Percentiles rank a stretch among this genome's conserved stretches.
phyloP scores from a whole-genome alignment of 352 stramenopile genomes.

The Phytopythium cucurbitacearum region DNA sequence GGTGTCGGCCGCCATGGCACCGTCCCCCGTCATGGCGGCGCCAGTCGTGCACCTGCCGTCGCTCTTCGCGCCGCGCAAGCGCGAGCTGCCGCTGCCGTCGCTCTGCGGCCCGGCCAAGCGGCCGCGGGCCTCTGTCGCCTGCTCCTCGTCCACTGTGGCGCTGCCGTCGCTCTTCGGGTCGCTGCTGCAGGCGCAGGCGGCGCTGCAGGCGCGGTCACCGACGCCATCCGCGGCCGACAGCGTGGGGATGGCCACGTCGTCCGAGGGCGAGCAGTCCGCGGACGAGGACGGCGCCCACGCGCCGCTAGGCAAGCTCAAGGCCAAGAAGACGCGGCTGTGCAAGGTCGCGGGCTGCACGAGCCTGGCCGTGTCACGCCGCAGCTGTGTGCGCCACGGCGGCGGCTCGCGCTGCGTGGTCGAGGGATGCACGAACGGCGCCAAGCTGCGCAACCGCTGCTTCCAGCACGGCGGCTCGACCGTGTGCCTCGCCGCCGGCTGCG shows the following conservation, averaged over 20 bases:
- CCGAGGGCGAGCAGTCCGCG: conserved; percentile 26
- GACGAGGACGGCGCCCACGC: conserved; percentile 16
- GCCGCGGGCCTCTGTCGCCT: conserved; percentile 3
- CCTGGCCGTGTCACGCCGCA: conserved; percentile 47
- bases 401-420: conserved; percentile 41
- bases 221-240: conserved; percentile 14
- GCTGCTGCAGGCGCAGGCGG: background rate
- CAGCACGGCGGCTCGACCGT: conserved; percentile 71
- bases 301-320: background rate
- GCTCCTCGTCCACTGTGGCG: background rate
- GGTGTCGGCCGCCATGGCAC: conserved; percentile 11
- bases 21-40: conserved; percentile 2
- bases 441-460: conserved; percentile 74
- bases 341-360: conserved; percentile 66
- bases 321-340: conserved; percentile 51
- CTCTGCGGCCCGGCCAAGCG: too few species aligned
- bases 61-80: conserved; percentile 8
- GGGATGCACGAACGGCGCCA: conserved; percentile 64
- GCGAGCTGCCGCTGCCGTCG: conserved; percentile 1
- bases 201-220: conserved; percentile 4
- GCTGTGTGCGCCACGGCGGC: conserved; percentile 42
- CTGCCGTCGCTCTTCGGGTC: conserved; percentile 19
- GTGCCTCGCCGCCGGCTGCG: conserved; percentile 58
- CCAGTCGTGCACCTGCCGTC: conserved; percentile 8
- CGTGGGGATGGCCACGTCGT: conserved; percentile 14